phyloP scores from a whole-genome alignment of 1,284 basidiomycete species.

The Bjerkandera adusta region DNA sequence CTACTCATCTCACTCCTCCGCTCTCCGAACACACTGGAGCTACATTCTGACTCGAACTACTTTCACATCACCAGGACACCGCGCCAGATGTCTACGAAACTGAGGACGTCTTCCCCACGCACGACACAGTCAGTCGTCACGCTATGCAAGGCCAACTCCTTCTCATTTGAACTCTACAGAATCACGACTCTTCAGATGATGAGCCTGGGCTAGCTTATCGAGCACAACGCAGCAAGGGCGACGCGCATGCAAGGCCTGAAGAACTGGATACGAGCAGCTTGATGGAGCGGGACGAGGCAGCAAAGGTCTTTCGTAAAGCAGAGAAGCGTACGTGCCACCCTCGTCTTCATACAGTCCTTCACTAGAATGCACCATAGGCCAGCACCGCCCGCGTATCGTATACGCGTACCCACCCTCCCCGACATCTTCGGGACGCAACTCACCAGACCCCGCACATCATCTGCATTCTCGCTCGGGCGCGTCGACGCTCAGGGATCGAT shows the following conservation, averaged over 20 bases:
- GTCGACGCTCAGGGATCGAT: slow-evolving; percentile 54
- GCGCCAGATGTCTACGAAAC: slow-evolving; percentile 93
- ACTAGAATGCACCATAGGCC: slow-evolving; percentile 35
- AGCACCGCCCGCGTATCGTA: slow-evolving; percentile 46
- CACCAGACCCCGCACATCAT: slow-evolving; percentile 18
- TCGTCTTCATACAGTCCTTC: not conserved
- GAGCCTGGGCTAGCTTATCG: slow-evolving; percentile 45
- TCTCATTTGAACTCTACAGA: slow-evolving; percentile 32
- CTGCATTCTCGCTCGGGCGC: slow-evolving; percentile 19
- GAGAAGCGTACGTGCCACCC: slow-evolving; percentile 46
- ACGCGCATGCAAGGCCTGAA: slow-evolving; percentile 36
- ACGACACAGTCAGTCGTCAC: slow-evolving; percentile 40
- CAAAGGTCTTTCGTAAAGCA: slow-evolving; percentile 63
- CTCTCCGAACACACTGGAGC: slow-evolving; percentile 1
- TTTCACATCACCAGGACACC: slow-evolving; percentile 60
- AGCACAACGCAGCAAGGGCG: slow-evolving; percentile 32
- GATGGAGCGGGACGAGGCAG: slow-evolving; percentile 59
- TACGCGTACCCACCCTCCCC: slow-evolving; percentile 71
- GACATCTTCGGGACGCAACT: slow-evolving; percentile 35
- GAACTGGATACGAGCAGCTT: slow-evolving; percentile 50
- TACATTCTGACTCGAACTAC: too few species aligned
- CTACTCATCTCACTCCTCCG: not conserved
- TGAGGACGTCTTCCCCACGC: slow-evolving; percentile 66
- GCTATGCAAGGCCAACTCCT: slow-evolving; percentile 2
- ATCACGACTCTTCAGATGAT: slow-evolving; percentile 65